These are phyloP conservation scores for Cudoniella acicularis DNA, from an alignment of 495 filamentous ascomycete species.

Conservation along the genomic window DNA sequence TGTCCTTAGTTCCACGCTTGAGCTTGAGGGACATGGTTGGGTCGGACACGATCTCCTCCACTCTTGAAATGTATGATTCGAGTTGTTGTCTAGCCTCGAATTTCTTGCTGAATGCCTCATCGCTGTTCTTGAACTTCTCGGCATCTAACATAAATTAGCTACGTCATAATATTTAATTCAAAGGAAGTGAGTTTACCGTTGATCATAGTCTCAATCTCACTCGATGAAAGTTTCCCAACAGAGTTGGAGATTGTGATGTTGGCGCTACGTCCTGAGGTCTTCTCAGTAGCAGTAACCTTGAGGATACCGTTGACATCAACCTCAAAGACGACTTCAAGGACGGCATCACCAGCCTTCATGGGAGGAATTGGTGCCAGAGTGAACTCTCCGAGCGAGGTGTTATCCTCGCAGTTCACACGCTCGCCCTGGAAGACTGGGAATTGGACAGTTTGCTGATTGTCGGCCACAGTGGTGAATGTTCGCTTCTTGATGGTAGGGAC, in stretches of 20 bases:
- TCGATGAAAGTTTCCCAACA: constrained; percentile 93
- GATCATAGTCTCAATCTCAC: constrained; percentile 98
- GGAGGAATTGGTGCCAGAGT: constrained; percentile 93
- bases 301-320: constrained; percentile 99
- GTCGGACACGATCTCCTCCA: constrained; percentile 98
- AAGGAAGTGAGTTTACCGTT: constrained; percentile 54
- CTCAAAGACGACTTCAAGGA: constrained; percentile 97
- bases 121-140: constrained; percentile 96
- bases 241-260: constrained; percentile 99
- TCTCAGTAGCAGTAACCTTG: constrained; percentile 99
- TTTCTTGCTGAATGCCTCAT: constrained; percentile 98
- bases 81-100: constrained; percentile 99
- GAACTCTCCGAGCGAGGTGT: constrained; percentile 98
- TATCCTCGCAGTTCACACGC: constrained; percentile 99
- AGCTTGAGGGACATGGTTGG: constrained; percentile 93
- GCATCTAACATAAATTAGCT: constrained; percentile 49
- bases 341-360: constrained; percentile 97
- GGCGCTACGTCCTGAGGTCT: constrained; percentile 94
- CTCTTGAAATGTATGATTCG: constrained; percentile 97
- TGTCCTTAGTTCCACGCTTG: constrained; percentile 98
- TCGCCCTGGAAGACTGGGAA: constrained; percentile 99
- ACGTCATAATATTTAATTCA: neutral
- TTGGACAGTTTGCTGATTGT: constrained; percentile 87
- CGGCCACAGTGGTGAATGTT: constrained; percentile 90
- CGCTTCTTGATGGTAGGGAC: constrained; percentile 90